Base-by-base conservation (phyloP, 2,329 filamentous ascomycete genomes). In the Diaporthe sp. region DNA sequence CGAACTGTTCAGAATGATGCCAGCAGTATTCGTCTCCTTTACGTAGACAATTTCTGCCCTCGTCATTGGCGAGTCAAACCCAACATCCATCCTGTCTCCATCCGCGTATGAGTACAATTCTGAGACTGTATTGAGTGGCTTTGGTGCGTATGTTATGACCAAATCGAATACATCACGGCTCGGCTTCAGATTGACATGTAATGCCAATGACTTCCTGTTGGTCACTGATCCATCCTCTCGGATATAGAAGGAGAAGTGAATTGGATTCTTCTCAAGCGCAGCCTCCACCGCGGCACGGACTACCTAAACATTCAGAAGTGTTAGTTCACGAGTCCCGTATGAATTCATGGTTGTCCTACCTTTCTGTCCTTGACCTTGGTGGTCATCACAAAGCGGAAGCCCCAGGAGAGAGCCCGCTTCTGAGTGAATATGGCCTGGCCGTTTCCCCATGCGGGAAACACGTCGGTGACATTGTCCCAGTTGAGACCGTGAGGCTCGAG, bases 391-490 rank as follows among this genome's bases (percentile, higher is more conserved):
- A 69, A 69, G 31, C 65, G 49, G n/a, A 69, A 69, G 49, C 31
- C 65, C 65, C 49, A 69, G 8, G 65, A 69, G 8, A 55, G 46
- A 51, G 49, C 8, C n/a, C 65, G 49, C 65, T 55, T 69, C 65
- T 69, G 65, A 1, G n/a, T 69, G 49, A 55, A 69, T 22, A 69
- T 55, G 15, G 65, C 65, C n/a, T 69, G 65, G 65, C 65, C 65
- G 13, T 39, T 25, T 17, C 65, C 49, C 65, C 49, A 69, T 1
- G 65, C 65, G 8, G 65, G 65, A 4, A 69, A 55, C 2, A 69
- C 46, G 9, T 69, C 65, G n/a, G 65, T 42, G 31, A 69, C 46
- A 31, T 55, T 15, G 13, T 42, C 49, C 65, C 46, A 69, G 15
- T 28, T 39, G 49, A 69, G 65, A 9, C 65, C 65, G 4, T 69